A percentile compares a stretch with the other conserved stretches of the same genome.
Conservation (phyloP, 2,329 filamentous ascomycete genomes). For the Nigrospora oryzae region DNA sequence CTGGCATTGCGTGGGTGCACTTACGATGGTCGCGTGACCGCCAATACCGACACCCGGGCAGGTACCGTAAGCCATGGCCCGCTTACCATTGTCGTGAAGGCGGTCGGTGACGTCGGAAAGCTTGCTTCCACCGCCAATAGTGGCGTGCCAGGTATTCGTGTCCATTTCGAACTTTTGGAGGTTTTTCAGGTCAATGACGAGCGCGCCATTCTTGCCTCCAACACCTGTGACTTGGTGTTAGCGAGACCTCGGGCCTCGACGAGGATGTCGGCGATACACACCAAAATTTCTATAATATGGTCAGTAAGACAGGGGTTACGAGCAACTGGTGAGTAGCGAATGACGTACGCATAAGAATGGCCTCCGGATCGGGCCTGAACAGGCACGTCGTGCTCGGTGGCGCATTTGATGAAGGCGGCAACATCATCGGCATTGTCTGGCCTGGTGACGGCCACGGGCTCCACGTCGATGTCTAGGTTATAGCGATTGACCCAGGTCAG, state of each 20-base stretch:
- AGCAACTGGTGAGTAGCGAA: too few relatives aligned
- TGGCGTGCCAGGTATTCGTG: conserved; percentile 40
- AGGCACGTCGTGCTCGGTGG: conserved; percentile 35
- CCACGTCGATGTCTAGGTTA: conserved; percentile 41
- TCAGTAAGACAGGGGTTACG: not conserved
- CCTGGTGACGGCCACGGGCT: conserved; percentile 46
- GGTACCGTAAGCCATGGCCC: conserved; percentile 52
- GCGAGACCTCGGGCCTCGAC: not conserved
- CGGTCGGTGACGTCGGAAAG: conserved; percentile 42
- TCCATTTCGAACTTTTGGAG: conserved; percentile 47
- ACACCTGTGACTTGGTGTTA: conserved; percentile 21
- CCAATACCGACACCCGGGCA: conserved; percentile 52
- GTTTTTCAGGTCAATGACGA: conserved; percentile 46
- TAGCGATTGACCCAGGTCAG: conserved; percentile 41
- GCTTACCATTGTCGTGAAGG: conserved; percentile 40
- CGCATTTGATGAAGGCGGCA: conserved; percentile 49
- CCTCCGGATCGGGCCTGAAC: conserved; percentile 57
- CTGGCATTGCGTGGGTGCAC: conserved; percentile 10
- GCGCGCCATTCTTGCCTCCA: conserved; percentile 39
- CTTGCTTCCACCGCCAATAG: conserved; percentile 43
- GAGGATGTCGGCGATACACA: conserved; percentile 4
- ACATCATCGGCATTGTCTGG: conserved; percentile 46
- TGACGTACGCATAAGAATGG: conserved; percentile 50
- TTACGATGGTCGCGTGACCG: conserved; percentile 48
- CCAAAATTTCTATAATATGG: conserved; percentile 21